Base-by-base conservation (phyloP, 805 yeast species). In the Lachancea cidri region DNA sequence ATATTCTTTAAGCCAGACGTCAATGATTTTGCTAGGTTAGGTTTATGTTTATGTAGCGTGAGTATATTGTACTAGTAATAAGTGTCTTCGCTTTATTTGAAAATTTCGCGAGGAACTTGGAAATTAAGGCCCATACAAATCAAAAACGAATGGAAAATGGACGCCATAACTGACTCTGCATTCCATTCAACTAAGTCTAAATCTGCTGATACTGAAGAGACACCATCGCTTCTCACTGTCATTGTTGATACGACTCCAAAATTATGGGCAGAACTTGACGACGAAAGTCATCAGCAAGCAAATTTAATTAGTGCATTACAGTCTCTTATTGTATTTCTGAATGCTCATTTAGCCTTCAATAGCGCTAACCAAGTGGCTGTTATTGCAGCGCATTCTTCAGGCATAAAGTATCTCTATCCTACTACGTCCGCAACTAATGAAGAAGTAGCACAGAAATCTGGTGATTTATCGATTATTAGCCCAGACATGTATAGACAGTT, bases 261-360 rank as follows among this genome's bases (percentile, higher is more conserved):
- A 24, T 62, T 58, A 40, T 67, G 65, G 73, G 55, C 72, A 34
- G 68, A 68, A 44, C 60, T 54, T 47, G 47, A 57, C 51, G 29
- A 55, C 45, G 52, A 58, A 39, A 49, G 54, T 27, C 42, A 55
- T 39, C 52, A 56, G 44, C 42, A 64, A 35, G 55, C 73, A n/a
- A 55, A 77, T 33, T 61, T 86, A 17, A 71, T 74, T 46, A 78
- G 79, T 33, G 78, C 83, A 5, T 61, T 83, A 5, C 74, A 83
- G 47, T 69, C 89, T 2, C 55, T 89, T 6, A 62, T 87, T 24
- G 87, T 93, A 17, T 80, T 83, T 54, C 60, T 89, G 38, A 93
- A 93, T 60, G 88, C 95, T 1, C 98, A 93, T 60, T 60, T 93
- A 35, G 81, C 98, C 0, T 70, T 86, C 38, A 86, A 86, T 61